Base-by-base conservation (phyloP, 257 asterid species). In the Gentiana dahurica region DNA sequence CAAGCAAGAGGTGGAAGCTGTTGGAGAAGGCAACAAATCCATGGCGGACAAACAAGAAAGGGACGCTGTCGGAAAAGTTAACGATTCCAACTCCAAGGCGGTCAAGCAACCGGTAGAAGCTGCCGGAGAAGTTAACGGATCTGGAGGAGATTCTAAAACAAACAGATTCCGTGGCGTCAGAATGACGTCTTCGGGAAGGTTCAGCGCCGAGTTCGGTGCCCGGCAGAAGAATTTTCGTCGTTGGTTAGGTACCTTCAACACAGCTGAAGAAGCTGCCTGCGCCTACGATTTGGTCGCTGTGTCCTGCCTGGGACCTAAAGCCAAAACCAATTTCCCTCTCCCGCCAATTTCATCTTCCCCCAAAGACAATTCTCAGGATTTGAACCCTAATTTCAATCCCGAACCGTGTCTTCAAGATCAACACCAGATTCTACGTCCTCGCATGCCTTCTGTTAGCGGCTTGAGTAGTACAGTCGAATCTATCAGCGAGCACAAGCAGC, bases 381-480 rank as follows among this genome's bases (percentile, higher is more conserved):
- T 53, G 13, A 54, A 57, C 43, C 39, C 54, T 32, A 71, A 41
- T 41, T 48, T 52, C 15, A 64, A 32, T 46, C n/a, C n/a, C 13
- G 66, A 61, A 36, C 56, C 53, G 50, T 80, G 71, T 68, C 55
- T 67, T 35, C 79, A 71, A 63, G 81, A 77, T 35, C 66, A 52
- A 2, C 74, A 73, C 15, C 83, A 68, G 24, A 49, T 67, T 13
- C 61, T 73, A 39, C 61, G 75, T 49, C 65, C 78, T 1, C 79
- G 69, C 60, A 69, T 88, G 59, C 88, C 88, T 2, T 63, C 93
- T 1, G 67, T 79, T 1, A 83, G 93, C 75, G 65, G 86, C 39
- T 69, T 80, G 88, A 80, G 88, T 75, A 80, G 83, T 70, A 80
- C 93, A 32, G 88, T 83, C 34, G 93, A 83, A 67, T 78, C 86